phyloP scores from a whole-genome alignment of 306 rosid species.

The Abrus pulchellus region DNA sequence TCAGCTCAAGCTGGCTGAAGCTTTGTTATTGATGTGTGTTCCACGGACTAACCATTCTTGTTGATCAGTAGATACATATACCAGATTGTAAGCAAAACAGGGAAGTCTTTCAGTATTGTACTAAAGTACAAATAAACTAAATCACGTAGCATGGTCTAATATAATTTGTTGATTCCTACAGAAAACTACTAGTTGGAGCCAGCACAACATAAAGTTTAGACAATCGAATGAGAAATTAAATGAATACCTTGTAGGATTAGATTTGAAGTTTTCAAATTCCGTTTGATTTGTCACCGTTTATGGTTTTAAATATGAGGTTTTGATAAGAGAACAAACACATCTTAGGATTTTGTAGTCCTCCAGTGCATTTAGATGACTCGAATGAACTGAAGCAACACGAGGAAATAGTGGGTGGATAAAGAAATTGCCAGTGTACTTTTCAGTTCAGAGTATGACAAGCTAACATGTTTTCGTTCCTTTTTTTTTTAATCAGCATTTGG shows the following conservation, averaged over 20 bases:
- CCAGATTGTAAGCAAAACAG: not conserved
- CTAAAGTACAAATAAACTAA: not conserved
- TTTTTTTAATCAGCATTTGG: slow-evolving; percentile 65
- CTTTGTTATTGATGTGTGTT: slow-evolving; percentile 16
- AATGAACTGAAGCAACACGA: not conserved
- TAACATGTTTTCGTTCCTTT: slow-evolving; percentile 4
- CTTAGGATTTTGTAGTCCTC: not conserved
- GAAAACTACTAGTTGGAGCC: not conserved
- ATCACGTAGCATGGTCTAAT: not conserved
- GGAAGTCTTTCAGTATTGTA: slow-evolving; percentile 4
- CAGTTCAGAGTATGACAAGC: slow-evolving; percentile 12
- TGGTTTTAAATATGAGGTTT: not conserved
- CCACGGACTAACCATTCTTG: not conserved
- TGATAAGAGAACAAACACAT: slow-evolving; percentile 7
- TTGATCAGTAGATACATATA: not conserved
- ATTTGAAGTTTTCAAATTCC: slow-evolving; percentile 11
- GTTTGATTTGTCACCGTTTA: not conserved
- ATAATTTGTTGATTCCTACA: not conserved
- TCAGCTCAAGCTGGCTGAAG: slow-evolving; percentile 2
- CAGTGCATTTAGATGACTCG: slow-evolving; percentile 3
- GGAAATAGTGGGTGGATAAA: not conserved
- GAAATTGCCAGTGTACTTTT: not conserved
- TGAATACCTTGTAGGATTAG: not conserved
- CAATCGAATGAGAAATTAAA: not conserved
- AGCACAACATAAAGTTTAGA: not conserved